Evolutionary conservation across 441 rosid genomes (phyloP), one percentile per base, ranked within the genome.

Genomic region (Gossypium lobatum): DNA sequence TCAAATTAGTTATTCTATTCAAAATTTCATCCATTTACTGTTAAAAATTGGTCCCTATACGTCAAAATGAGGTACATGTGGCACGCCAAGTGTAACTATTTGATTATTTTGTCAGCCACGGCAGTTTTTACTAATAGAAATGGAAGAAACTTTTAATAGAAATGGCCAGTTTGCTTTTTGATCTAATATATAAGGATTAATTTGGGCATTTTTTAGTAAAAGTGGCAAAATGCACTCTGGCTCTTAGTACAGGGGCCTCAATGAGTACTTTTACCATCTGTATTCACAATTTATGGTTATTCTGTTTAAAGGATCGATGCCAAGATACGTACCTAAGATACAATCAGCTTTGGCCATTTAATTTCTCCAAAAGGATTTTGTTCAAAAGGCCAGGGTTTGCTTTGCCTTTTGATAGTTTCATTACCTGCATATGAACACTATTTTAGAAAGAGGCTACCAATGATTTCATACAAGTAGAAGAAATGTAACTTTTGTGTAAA

Each of bases 341-440:
- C 18, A 62, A 73, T 89, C 80, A 94, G 64, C 83, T 78, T 71
- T 82, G 69, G 46, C 82, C 86, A 77, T 87, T 91, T 66, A 92
- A 77, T 84, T 92, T 92, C 87, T 92, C 87, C 17, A 80, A 13
- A 53, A 95, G 97, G 71, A 92, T 86, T 83, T 89, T 91, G 88
- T 89, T 92, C 65, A 95, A 81, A 69, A 92, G 80, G 17, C 89
- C 93, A 14, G 97, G 98, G 77, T 88, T 92, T 73, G 96, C 98
- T 79, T 89, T 95, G 23, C 97, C 97, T 80, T 88, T 88, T 1
- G 98, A 92, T 75, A 78, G 77, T 84, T 95, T 95, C 97, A 95
- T 95, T 66, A 91, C 88, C 97, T 95, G 87, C 78, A 75, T 72
- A 80, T 59, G 48, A 57, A 42, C 21, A 31, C 13, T 53, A 75